Conservation (phyloP, 495 filamentous ascomycete species). For the Cryomyces antarcticus region DNA sequence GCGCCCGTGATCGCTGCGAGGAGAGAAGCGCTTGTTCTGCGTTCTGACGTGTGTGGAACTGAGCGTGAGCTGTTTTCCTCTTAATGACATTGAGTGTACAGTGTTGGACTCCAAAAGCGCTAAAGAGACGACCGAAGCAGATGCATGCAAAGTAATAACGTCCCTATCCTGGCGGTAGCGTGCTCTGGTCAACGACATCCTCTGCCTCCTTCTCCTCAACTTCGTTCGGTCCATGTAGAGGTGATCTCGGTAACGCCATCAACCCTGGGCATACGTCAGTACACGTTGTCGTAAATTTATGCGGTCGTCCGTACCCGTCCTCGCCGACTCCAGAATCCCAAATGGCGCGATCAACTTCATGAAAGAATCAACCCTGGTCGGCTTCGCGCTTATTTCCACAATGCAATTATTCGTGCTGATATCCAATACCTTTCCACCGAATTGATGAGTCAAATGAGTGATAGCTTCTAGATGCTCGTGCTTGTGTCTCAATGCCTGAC, state of each 20-base stretch:
- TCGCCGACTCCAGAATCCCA: slow-evolving; percentile 83
- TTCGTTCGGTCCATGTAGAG: slow-evolving; percentile 53
- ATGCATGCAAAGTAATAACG: background rate
- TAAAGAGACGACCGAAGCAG: background rate
- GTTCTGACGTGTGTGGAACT: too few species aligned
- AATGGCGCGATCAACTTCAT: slow-evolving; percentile 92
- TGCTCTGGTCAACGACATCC: slow-evolving; percentile 77
- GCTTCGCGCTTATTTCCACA: slow-evolving; percentile 90
- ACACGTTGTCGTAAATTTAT: background rate
- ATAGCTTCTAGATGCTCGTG: slow-evolving; percentile 91
- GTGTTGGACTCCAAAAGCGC: too few species aligned
- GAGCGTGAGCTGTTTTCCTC: too few species aligned
- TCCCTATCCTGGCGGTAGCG: slow-evolving; percentile 73
- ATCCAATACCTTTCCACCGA: slow-evolving; percentile 90
- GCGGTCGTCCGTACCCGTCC: slow-evolving; percentile 32
- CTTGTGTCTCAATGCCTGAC: slow-evolving; percentile 82
- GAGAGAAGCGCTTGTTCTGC: too few species aligned
- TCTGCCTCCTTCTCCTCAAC: slow-evolving; percentile 68
- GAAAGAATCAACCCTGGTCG: slow-evolving; percentile 83
- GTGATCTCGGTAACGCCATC: slow-evolving; percentile 90
- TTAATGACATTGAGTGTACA: too few species aligned
- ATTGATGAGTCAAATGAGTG: slow-evolving; percentile 89
- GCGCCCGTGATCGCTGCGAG: background rate
- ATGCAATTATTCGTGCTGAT: slow-evolving; percentile 97
- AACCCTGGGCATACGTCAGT: slow-evolving; percentile 30